Conservation (phyloP, 306 rosid genomes). For the Glycine soja region DNA sequence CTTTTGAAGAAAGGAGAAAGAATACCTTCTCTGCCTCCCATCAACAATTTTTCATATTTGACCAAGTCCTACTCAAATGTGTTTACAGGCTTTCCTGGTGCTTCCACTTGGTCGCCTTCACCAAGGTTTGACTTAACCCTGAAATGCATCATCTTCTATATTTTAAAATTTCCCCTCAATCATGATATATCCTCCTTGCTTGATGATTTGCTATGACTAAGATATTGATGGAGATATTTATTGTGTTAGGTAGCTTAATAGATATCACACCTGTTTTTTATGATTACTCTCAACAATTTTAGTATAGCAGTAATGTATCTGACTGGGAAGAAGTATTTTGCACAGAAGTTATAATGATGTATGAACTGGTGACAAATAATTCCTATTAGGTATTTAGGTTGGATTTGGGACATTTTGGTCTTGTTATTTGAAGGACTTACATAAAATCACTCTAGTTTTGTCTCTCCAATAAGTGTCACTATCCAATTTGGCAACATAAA, state of each 20-base stretch:
- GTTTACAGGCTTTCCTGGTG: constrained; percentile 66
- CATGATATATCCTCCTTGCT: too few species aligned
- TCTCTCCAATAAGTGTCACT: neutral
- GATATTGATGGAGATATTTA: too few species aligned
- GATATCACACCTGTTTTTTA: too few species aligned
- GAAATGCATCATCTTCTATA: constrained; percentile 15
- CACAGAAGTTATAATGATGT: neutral
- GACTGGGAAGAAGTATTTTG: constrained; percentile 2
- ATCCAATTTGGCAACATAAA: neutral
- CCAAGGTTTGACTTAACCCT: constrained; percentile 60
- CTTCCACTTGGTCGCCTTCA: constrained; percentile 47
- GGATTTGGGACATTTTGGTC: constrained; percentile 1
- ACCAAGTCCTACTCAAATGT: constrained; percentile 89
- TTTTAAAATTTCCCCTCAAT: neutral
- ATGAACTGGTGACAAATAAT: neutral
- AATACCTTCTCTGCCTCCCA: constrained; percentile 73
- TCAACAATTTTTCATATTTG: constrained; percentile 74
- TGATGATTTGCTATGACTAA: too few species aligned
- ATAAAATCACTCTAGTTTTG: neutral
- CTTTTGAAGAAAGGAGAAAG: constrained; percentile 77
- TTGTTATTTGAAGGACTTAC: neutral
- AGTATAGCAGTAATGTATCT: neutral
- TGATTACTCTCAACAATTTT: too few species aligned
- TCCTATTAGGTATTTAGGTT: neutral
- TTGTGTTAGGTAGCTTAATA: too few species aligned